Base-by-base conservation (phyloP, 2,329 filamentous ascomycete species). In the Apiospora marii region DNA sequence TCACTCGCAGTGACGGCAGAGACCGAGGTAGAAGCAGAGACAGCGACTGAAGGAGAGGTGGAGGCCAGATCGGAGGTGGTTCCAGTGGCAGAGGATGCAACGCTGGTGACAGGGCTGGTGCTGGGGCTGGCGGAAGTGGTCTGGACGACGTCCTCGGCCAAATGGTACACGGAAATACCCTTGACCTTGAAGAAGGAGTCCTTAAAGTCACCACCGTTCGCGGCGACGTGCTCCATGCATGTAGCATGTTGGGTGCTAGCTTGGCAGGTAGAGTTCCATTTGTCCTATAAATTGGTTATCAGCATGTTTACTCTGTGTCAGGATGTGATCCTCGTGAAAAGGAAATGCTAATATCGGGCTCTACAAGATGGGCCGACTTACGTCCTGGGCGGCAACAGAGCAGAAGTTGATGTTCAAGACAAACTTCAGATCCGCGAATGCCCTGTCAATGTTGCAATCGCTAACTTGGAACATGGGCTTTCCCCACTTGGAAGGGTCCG, bases 361-460 rank as follows among this genome's bases (percentile, higher is more conserved):
- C 37, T 10, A 10, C 37, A 10, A 8, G 6, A 41, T 14, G 43
- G 13, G 43, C 46, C 7, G 46, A 48, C 46, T 48, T 48, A 48
- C 46, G 1, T 19, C 30, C 58, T 76, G 75, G 12, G 71, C 74
- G 12, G 76, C 77, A 22, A 78, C 77, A 19, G 67, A 75, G 41
- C 69, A 73, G 68, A 71, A 76, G 67, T 76, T 70, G 8, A 80
- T 67, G 30, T 81, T 79, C 44, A 80, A 53, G 19, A 81, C 61
- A 44, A 81, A 73, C 70, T 78, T 76, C 70, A 79, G 77, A 34
- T 80, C 76, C 16, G 68, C 74, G 34, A 81, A 81, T 14, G 79
- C 75, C 71, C 76, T 75, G 51, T 78, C 75, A 34, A 79, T 72
- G 46, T 79, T 74, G 72, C 79, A 81, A 30, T 74, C 71, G 64